Evolutionary conservation across 352 stramenopile genomes (phyloP).

Genomic region (Pythium utonaiense): DNA sequence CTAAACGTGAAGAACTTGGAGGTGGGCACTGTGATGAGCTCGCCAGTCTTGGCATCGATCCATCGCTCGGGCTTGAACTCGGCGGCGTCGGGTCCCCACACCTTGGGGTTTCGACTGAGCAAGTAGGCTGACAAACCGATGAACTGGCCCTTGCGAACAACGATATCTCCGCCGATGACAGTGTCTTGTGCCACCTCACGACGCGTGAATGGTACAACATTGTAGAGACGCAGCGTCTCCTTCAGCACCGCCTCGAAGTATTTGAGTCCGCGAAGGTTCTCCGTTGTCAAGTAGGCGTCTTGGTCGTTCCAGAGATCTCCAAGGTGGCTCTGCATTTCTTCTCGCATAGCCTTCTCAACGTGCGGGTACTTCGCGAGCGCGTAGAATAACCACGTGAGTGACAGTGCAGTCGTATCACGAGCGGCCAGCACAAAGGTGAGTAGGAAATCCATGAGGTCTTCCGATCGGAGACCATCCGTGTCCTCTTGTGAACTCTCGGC

Average conservation of each 20-base stretch:
- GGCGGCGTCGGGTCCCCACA: conserved; percentile 49
- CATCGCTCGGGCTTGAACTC: conserved; percentile 60
- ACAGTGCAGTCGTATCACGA: conserved; percentile 67
- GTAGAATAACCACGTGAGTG: conserved; percentile 69
- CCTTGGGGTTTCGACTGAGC: conserved; percentile 24
- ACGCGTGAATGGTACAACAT: conserved; percentile 48
- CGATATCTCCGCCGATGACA: conserved; percentile 29
- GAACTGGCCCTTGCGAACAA: conserved; percentile 21
- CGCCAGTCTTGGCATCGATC: conserved; percentile 22
- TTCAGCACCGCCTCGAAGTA: conserved; percentile 57
- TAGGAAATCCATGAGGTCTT: conserved; percentile 60
- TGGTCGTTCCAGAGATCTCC: conserved; percentile 1
- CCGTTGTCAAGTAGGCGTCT: conserved; percentile 31
- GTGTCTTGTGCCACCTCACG: conserved; percentile 59
- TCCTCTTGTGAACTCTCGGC: conserved; percentile 1
- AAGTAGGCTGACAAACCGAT: conserved; percentile 31
- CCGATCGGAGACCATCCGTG: conserved; percentile 5
- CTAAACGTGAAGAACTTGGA: conserved; percentile 40
- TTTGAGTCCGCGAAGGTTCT: conserved; percentile 42
- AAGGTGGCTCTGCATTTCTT: conserved; percentile 31
- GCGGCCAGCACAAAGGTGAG: conserved; percentile 72
- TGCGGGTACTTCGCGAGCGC: conserved; percentile 59
- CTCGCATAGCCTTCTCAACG: conserved; percentile 36
- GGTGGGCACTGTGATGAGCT: conserved; percentile 7
- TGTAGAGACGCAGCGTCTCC: conserved; percentile 63